Evolutionary conservation across 2,329 filamentous ascomycete genomes (phyloP), one percentile per base, ranked within the genome.

Genomic region (Paraconiothyrium sp.): DNA sequence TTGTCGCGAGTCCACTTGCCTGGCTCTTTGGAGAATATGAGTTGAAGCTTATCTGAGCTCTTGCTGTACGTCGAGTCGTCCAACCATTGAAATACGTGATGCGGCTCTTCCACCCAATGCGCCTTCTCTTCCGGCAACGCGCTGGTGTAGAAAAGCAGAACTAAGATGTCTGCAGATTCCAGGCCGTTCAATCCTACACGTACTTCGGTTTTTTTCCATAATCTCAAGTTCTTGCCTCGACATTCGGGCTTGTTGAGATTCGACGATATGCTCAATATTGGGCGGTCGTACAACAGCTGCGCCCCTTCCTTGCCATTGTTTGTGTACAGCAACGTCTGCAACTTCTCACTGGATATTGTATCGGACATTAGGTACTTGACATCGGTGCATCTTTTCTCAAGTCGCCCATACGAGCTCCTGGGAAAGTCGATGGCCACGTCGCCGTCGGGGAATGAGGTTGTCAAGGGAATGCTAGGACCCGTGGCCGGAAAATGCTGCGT

Each of bases 51-150:
- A 0, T 76, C 68, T 24, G 61, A 66, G 7, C 4, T 35, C 48
- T 71, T 72, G 50, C 69, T 72, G 56, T 66, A 70, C 0, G 62
- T 60, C 4, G 69, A 65, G 1, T 74, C 68, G 1, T 69, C 52
- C 1, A 77, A 63, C 72, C 70, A 72, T 48, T 76, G 68, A 41
- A 77, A 77, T 4, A 62, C 68, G 44, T 72, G 73, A 37, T 76
- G 73, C 13, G 73, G 73, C 47, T 76, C 74, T 55, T 76, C 72
- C 2, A 76, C 73, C 74, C 74, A 76, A 22, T 76, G 73, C 11
- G 67, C 72, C 35, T 68, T 69, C 4, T 72, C 72, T 35, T 71
- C 72, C 10, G 59, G 47, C 4, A 75, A 48, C 2, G 68, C 70
- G 30, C 66, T 74, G 1, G 74, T 75, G 56, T 75, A 76, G 51